Base-by-base conservation (phyloP, 257 asterid species). In the Phtheirospermum japonicum region DNA sequence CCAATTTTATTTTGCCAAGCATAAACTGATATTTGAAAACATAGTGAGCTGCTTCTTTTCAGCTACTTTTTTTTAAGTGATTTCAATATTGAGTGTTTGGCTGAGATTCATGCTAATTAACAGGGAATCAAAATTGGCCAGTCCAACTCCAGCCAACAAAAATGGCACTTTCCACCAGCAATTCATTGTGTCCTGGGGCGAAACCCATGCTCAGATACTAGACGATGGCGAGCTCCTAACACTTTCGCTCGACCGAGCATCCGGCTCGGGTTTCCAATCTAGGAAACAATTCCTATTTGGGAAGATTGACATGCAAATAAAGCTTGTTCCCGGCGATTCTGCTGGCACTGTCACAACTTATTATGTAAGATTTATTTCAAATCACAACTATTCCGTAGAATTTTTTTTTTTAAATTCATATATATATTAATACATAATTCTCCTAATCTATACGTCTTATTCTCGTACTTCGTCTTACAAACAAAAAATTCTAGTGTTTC, bases 301-400 rank as follows among this genome's bases (percentile, higher is more conserved):
- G 14, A 81, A 76, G 71, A 77, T 89, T 7, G 89, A 89, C 9
- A 86, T 89, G 88, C 85, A 81, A 46, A 83, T 89, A 63, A 89
- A 89, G 75, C 97, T 86, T 19, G 76, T 89, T 45, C 83, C 89
- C 0, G 97, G 95, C 4, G 69, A 89, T 45, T 82, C 97, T 7
- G 97, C 97, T 0, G 97, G 97, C 72, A 89, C 97, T 0, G 89
- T 89, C 79, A 86, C 97, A n/a, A 86, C 97, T 11, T 89, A 84
- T 32, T 89, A 89, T 36, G 97, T 89, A 76, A 82, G 90, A 6
- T 32, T 43, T 20, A 18, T 32, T 19, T 12, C 20, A 12, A 26
- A 40, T 46, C 20, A 46, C 58, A 23, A 45, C 45, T 39, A n/a
- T n/a, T n/a, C n/a, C n/a, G n/a, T n/a, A n/a, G n/a, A n/a, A n/a